Conservation (phyloP, 495 filamentous ascomycete species). For the Lepraria neglecta region DNA sequence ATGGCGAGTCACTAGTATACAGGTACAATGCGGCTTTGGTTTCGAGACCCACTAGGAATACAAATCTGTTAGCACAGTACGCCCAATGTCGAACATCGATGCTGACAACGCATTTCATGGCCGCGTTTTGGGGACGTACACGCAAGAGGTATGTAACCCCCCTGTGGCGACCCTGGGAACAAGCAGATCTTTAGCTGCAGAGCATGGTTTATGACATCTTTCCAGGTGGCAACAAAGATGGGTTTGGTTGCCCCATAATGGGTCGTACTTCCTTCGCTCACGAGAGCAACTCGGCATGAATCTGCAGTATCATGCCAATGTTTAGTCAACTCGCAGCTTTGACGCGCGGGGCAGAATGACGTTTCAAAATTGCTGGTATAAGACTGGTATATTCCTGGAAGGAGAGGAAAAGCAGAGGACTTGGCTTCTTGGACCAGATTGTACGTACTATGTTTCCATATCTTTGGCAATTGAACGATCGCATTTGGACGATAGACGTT, state of each 20-base stretch:
- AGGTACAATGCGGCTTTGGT: no score
- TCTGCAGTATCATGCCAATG: background rate
- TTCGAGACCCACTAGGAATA: no score
- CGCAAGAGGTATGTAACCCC: background rate
- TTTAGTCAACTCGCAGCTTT: background rate
- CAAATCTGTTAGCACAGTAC: no score
- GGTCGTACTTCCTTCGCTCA: background rate
- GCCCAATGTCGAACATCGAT: no score
- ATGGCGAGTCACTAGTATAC: no score
- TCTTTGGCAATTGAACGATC: constrained; percentile 13
- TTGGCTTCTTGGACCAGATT: no score
- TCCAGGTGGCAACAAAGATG: background rate
- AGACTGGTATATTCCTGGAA: no score
- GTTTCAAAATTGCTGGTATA: no score
- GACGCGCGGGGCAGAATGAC: no score
- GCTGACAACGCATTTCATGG: no score
- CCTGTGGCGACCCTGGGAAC: background rate
- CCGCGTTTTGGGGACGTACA: background rate
- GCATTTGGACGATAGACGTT: background rate
- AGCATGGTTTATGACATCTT: background rate
- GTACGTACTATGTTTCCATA: constrained; percentile 6
- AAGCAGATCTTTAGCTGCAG: background rate
- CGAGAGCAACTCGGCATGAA: background rate
- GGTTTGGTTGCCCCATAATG: background rate
- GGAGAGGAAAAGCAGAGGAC: no score